Evolutionary conservation across 2,329 filamentous ascomycete species (phyloP), one percentile per base, ranked within the genome.

Genomic region (Hypomyces perniciosus): DNA sequence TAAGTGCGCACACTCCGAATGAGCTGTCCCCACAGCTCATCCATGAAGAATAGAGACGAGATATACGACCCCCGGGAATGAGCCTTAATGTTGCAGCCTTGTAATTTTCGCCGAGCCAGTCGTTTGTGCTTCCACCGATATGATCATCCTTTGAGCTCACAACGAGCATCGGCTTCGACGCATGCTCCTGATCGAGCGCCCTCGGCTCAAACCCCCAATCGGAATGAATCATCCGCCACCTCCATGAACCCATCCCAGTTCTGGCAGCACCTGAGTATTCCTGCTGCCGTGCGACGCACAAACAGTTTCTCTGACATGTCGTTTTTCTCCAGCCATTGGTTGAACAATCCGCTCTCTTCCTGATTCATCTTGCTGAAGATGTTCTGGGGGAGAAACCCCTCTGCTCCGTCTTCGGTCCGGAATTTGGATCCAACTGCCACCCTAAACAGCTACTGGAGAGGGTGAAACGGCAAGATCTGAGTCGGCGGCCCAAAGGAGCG

Each of bases 181-280:
- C 52, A 37, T 58, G 57, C 6, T 55, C 46, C 2, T 52, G 47
- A 27, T 59, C 57, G 1, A 61, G 43, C 20, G 38, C 37, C 2
- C 40, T 35, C 3, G 57, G 55, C 6, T 55, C 50, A 37, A 60
- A 60, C 2, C 59, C 59, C 59, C 59, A 61, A 30, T 61, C 57
- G 1, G 56, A 55, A 48, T 59, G 55, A 20, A 62, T 50, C 27
- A 40, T 60, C 59, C 1, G 56, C 52, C 33, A 59, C 57, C 26
- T 62, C 57, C 44, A 59, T 54, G 28, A 61, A 62, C 6, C 59
- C 59, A 28, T 59, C 57, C 57, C 59, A 62, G n/a, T 55, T 54
- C 8, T 49, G 20, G 29, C 44, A 54, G 20, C 46, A 56, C 41
- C 31, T 46, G 20, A 59, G 45, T 1, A 54, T 42, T 5, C 52